Conservation (phyloP, 2,329 filamentous ascomycete genomes). For the Cucurbitaria berberidis region DNA sequence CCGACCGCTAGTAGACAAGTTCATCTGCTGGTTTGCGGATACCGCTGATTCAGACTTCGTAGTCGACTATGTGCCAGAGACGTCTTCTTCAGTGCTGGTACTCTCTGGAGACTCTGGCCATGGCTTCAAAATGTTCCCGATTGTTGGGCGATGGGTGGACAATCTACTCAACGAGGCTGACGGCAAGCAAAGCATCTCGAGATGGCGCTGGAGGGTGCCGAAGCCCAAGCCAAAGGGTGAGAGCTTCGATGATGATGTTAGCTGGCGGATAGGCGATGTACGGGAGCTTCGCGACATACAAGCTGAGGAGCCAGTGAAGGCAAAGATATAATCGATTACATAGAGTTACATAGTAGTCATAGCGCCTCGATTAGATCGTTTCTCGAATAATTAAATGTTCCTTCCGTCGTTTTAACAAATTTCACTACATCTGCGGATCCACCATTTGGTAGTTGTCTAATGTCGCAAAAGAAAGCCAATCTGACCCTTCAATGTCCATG, state of each 20-base stretch:
- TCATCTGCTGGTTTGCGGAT: constrained; percentile 70
- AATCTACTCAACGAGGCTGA: constrained; percentile 52
- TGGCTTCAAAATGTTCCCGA: constrained; percentile 67
- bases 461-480: constrained; percentile 57
- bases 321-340: constrained; percentile 23
- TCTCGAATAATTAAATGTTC: too few species aligned
- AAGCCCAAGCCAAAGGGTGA: constrained; percentile 31
- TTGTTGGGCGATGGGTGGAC: constrained; percentile 62
- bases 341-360: background rate
- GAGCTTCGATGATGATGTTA: constrained; percentile 55
- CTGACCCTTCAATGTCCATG: constrained; percentile 53
- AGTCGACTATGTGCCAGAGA: constrained; percentile 64
- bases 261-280: constrained; percentile 54
- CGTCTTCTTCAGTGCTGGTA: constrained; percentile 56
- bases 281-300: constrained; percentile 30
- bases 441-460: constrained; percentile 48
- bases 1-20: constrained; percentile 62
- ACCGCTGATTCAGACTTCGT: constrained; percentile 66
- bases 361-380: too few species aligned
- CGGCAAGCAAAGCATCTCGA: constrained; percentile 51
- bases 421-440: constrained; percentile 13
- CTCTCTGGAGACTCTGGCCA: constrained; percentile 66
- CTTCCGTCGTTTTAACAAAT: too few species aligned
- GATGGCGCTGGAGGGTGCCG: constrained; percentile 61
- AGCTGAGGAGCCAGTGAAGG: constrained; percentile 8